These are phyloP conservation scores for Trichothecium sympodiale DNA, from an alignment of 2,329 filamentous ascomycete species.

Conservation along the genomic window DNA sequence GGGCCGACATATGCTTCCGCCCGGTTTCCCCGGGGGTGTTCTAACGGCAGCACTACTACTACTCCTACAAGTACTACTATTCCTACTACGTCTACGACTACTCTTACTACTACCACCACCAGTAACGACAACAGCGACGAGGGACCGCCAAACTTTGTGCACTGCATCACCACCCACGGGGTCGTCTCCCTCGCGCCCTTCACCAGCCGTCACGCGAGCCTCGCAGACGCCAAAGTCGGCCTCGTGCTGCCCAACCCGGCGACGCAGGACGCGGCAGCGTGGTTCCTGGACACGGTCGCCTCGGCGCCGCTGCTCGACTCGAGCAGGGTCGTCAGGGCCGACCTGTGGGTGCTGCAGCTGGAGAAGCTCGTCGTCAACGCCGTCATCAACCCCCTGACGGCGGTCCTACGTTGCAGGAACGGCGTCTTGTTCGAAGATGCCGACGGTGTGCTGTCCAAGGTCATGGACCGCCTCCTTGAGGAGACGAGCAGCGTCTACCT, in stretches of 20 bases:
- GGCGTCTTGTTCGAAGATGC: constrained; percentile 59
- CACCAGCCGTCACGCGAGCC: constrained; percentile 39
- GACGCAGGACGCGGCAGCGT: constrained; percentile 12
- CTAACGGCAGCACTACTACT: too few relatives aligned
- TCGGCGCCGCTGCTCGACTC: constrained; percentile 31
- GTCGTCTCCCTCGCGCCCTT: constrained; percentile 40
- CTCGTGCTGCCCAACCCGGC: constrained; percentile 24
- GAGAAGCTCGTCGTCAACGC: constrained; percentile 78
- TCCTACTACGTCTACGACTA: too few relatives aligned
- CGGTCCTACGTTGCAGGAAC: constrained; percentile 65
- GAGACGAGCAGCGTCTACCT: constrained; percentile 68
- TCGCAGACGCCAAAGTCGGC: constrained; percentile 36
- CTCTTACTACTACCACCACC: too few relatives aligned
- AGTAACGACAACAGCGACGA: constrained; percentile 7
- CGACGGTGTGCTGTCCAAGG: constrained; percentile 31
- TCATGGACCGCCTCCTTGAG: constrained; percentile 59
- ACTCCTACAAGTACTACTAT: too few relatives aligned
- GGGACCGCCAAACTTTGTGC: constrained; percentile 63
- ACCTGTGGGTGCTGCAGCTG: constrained; percentile 55
- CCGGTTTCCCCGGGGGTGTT: constrained; percentile 20
- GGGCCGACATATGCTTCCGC: constrained; percentile 29
- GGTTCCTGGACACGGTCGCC: constrained; percentile 30
- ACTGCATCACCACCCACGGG: constrained; percentile 52
- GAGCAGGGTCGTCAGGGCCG: constrained; percentile 23
- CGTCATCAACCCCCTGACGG: constrained; percentile 77